Conservation (phyloP, 2,329 filamentous ascomycete genomes). For the Aspergillus pseudoterreus region DNA sequence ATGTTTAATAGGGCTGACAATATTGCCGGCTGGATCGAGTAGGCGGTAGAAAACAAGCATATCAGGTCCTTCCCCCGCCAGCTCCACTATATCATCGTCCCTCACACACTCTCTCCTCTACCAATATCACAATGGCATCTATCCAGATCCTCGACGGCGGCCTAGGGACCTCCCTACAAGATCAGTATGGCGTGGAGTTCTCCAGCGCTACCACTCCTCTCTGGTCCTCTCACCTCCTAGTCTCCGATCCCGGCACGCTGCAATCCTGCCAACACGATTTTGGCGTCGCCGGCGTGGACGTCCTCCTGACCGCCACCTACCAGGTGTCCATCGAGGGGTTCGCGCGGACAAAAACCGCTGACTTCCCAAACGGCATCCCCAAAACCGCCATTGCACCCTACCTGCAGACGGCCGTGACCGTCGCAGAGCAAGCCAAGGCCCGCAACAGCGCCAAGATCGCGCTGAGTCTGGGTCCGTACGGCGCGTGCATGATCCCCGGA, state of each 20-base stretch:
- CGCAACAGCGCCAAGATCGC: slow-evolving; percentile 33
- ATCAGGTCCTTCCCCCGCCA: too few relatives aligned
- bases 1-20: too few relatives aligned
- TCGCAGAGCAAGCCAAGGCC: slow-evolving; percentile 33
- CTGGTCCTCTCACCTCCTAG: slow-evolving; percentile 66
- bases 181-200: slow-evolving; percentile 48
- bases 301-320: slow-evolving; percentile 66
- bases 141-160: slow-evolving; percentile 60
- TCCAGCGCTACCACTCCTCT: slow-evolving; percentile 56
- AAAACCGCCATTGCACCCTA: slow-evolving; percentile 40
- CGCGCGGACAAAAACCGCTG: slow-evolving; percentile 43
- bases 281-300: slow-evolving; percentile 54
- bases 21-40: too few relatives aligned
- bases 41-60: too few relatives aligned
- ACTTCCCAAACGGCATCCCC: slow-evolving; percentile 45
- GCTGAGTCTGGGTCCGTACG: slow-evolving; percentile 63
- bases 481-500: slow-evolving; percentile 62
- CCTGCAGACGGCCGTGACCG: slow-evolving; percentile 35
- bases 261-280: slow-evolving; percentile 56
- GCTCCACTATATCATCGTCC: too few relatives aligned
- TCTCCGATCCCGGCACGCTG: slow-evolving; percentile 52
- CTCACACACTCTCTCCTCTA: neutral
- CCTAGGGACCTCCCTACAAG: slow-evolving; percentile 63
- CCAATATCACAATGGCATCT: slow-evolving; percentile 5
- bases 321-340: slow-evolving; percentile 60